A percentile compares a stretch with the other conserved stretches of the same genome.
Conservation (phyloP, 192 early-diverging fungal genomes). For the Bifiguratus adelaidae region DNA sequence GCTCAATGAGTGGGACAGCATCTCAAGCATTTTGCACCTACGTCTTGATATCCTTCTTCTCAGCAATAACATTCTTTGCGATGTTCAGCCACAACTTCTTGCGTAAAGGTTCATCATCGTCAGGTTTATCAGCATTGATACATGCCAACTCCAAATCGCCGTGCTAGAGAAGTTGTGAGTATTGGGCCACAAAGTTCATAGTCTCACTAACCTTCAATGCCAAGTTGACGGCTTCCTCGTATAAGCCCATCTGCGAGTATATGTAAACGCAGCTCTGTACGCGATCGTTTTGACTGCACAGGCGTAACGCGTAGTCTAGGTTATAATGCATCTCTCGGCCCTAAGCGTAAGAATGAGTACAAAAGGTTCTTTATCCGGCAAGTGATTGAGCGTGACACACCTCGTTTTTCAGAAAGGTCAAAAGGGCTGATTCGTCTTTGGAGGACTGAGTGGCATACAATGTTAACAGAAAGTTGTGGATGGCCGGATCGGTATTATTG, state of each 20-base stretch:
- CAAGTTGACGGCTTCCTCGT: constrained; percentile 88
- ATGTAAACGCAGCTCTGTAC: constrained; percentile 84
- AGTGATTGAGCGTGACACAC: constrained; percentile 13
- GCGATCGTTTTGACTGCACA: constrained; percentile 75
- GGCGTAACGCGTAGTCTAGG: constrained; percentile 81
- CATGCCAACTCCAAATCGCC: constrained; percentile 81
- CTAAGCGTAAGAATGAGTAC: constrained; percentile 18
- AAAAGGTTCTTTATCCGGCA: background rate
- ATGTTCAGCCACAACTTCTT: constrained; percentile 92
- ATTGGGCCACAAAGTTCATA: background rate
- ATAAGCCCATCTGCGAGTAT: constrained; percentile 77
- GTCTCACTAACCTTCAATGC: constrained; percentile 54
- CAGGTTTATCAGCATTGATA: constrained; percentile 89
- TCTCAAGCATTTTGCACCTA: constrained; percentile 13
- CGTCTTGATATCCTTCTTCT: constrained; percentile 76
- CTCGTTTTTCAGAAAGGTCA: constrained; percentile 66
- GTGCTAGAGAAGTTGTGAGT: constrained; percentile 27
- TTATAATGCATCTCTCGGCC: constrained; percentile 79
- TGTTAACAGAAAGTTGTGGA: constrained; percentile 90
- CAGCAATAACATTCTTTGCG: constrained; percentile 81
- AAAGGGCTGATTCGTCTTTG: constrained; percentile 54
- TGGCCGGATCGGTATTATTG: constrained; percentile 71
- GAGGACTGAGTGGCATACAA: constrained; percentile 60
- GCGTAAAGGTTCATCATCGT: constrained; percentile 70
- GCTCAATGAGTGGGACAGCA: background rate